phyloP scores from a whole-genome alignment of 2,329 filamentous ascomycete genomes.

The Fusarium solani-melongenae region DNA sequence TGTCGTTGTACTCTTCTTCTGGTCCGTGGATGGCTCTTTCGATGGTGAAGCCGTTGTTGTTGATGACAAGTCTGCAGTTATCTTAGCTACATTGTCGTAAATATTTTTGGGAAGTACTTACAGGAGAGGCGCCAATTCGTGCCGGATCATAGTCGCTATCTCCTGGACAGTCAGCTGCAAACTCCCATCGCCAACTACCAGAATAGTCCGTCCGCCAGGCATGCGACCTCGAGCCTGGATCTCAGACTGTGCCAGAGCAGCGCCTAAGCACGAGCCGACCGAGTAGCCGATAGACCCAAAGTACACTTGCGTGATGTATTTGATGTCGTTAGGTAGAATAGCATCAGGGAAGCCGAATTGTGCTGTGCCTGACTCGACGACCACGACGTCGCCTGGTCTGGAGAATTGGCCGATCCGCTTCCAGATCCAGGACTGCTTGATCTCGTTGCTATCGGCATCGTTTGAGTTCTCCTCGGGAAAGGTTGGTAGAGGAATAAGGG shows the following conservation, averaged over 20 bases:
- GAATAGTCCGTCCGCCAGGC: background rate
- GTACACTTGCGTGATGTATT: background rate
- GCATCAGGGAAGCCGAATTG: background rate
- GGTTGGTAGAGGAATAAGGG: background rate
- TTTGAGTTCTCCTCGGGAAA: background rate
- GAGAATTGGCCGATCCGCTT: background rate
- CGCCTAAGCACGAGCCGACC: background rate
- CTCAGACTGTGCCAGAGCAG: background rate
- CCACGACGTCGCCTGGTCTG: background rate
- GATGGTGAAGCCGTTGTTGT: background rate
- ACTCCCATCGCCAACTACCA: background rate
- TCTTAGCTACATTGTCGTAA: background rate
- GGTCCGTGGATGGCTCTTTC: background rate
- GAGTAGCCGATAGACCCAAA: background rate
- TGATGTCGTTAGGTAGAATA: background rate
- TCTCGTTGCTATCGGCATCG: background rate
- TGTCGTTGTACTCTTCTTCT: background rate
- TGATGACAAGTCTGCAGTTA: background rate
- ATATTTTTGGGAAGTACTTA: background rate
- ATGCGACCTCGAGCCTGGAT: background rate
- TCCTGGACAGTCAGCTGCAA: background rate
- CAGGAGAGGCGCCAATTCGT: background rate
- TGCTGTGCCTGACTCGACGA: background rate
- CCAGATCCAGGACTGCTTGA: background rate
- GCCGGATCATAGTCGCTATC: background rate